A percentile compares a stretch with the other conserved stretches of the same genome.
These are phyloP conservation scores for Kentomonas sorsogonicus DNA, from an alignment of 208 protist species.

Conservation along the genomic window DNA sequence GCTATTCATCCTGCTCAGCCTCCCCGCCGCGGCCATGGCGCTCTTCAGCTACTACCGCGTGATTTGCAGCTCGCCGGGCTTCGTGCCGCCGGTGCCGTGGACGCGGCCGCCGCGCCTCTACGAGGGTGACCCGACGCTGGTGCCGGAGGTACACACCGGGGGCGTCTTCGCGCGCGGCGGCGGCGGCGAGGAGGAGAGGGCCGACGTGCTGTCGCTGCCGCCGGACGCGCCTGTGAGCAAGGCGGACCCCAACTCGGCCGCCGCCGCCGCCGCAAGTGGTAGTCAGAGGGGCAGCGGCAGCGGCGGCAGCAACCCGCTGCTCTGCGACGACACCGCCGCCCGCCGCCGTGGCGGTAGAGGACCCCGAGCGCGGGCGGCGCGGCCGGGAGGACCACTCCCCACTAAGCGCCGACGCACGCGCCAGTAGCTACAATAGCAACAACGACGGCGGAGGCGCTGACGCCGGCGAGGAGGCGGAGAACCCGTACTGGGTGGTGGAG, in stretches of 20 bases:
- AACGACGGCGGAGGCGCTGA: background rate
- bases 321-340: too few species aligned
- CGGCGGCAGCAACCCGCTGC: too few species aligned
- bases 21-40: constrained; percentile 9
- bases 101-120: constrained; percentile 9
- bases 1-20: constrained; percentile 30
- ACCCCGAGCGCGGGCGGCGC: background rate
- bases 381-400: too few species aligned
- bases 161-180: background rate
- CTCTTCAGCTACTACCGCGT: constrained; percentile 38
- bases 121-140: constrained; percentile 2
- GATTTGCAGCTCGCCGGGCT: constrained; percentile 37
- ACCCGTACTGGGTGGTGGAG: constrained; percentile 31
- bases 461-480: constrained; percentile 5
- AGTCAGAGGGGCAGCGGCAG: too few species aligned
- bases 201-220: background rate
- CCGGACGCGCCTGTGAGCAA: background rate
- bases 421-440: background rate
- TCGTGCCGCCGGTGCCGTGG: constrained; percentile 24
- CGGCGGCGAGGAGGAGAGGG: background rate
- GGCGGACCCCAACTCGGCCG: background rate
- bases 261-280: too few species aligned
- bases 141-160: constrained; percentile 7
- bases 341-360: background rate
- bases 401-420: background rate